Conservation (phyloP, 345 rosid genomes). For the Populus davidiana region DNA sequence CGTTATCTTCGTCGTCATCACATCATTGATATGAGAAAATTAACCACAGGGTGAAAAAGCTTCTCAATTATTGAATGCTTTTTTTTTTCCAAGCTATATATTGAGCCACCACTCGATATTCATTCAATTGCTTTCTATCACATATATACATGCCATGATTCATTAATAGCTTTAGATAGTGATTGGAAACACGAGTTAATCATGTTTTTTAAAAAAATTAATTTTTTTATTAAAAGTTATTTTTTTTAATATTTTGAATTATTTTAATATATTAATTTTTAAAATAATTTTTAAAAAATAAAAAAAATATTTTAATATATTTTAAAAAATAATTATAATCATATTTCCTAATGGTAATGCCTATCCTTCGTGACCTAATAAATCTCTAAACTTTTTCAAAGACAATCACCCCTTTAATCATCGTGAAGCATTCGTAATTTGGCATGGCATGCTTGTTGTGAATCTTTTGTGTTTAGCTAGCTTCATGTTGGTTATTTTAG, state of each 20-base stretch:
- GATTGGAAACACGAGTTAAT: too few species aligned
- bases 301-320: too few species aligned
- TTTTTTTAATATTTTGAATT: too few species aligned
- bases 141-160: too few species aligned
- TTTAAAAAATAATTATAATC: too few species aligned
- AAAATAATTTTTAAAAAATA: too few species aligned
- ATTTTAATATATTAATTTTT: too few species aligned
- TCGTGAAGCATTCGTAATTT: neutral
- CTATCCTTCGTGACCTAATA: neutral
- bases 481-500: neutral
- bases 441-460: neutral
- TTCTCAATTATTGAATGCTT: neutral
- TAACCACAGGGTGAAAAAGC: neutral
- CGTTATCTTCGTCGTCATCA: neutral
- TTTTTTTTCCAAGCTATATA: too few species aligned
- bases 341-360: neutral
- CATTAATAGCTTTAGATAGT: too few species aligned
- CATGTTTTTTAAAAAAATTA: too few species aligned
- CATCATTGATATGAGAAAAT: slow-evolving; percentile 9
- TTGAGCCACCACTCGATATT: neutral
- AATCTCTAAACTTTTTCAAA: too few species aligned
- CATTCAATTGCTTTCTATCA: neutral
- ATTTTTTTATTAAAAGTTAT: too few species aligned
- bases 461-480: neutral
- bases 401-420: neutral